Percentiles rank a stretch among this genome's conserved stretches.
These are phyloP conservation scores for Yamadazyma olivae DNA, from an alignment of 805 yeast species.

Conservation along the genomic window DNA sequence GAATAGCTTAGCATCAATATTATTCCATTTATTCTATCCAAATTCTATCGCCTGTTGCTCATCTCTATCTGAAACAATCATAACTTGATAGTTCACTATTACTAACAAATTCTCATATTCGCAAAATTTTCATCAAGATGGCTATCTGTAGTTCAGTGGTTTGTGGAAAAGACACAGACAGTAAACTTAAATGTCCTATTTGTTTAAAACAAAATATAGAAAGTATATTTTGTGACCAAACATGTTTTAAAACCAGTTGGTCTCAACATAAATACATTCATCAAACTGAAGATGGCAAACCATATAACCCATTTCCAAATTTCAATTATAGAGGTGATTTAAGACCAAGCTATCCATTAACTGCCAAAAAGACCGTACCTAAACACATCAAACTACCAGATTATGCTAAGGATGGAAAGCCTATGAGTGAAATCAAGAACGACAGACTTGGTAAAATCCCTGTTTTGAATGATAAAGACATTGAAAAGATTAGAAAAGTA, in stretches of 20 bases:
- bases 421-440: conserved; percentile 70
- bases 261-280: conserved; percentile 74
- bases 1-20: neutral
- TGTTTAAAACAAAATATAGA: conserved; percentile 72
- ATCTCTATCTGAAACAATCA: too few relatives aligned
- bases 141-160: conserved; percentile 67
- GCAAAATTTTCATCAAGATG: conserved; percentile 9
- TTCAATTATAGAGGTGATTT: conserved; percentile 71
- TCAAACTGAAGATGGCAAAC: conserved; percentile 47
- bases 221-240: conserved; percentile 75
- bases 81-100: neutral
- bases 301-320: conserved; percentile 85
- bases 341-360: conserved; percentile 78
- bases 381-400: conserved; percentile 74
- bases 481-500: conserved; percentile 73
- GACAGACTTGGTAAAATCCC: conserved; percentile 68
- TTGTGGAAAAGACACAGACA: conserved; percentile 79
- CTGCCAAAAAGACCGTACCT: conserved; percentile 71
- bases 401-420: conserved; percentile 77
- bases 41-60: too few relatives aligned
- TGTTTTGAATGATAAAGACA: conserved; percentile 61
- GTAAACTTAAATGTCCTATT: conserved; percentile 83
- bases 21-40: too few relatives aligned
- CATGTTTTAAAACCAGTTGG: conserved; percentile 76
- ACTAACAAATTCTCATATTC: neutral